Evolutionary conservation across 495 filamentous ascomycete genomes (phyloP).

Genomic region (Chaetomidium leptoderma): DNA sequence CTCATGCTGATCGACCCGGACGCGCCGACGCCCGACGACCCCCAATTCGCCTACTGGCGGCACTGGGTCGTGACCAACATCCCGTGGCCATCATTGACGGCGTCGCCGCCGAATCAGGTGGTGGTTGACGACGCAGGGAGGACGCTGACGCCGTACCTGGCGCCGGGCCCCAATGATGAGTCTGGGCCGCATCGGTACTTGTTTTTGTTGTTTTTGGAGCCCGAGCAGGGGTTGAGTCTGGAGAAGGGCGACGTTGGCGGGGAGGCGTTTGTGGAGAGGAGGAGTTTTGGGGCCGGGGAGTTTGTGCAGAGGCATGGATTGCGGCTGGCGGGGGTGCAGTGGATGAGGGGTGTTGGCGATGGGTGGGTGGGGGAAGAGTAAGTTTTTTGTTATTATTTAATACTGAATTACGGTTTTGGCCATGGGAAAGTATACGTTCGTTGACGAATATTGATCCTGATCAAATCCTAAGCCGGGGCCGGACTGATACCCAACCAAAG

Average conservation of each 20-base stretch:
- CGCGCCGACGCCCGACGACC: conserved; percentile 11
- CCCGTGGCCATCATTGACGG: neutral
- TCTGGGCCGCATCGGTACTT: conserved; percentile 4
- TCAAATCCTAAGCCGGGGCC: no score
- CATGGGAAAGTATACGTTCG: no score
- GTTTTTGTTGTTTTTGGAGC: conserved; percentile 5
- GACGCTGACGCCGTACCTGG: conserved; percentile 4
- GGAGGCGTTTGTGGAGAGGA: conserved; percentile 7
- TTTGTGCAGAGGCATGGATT: conserved; percentile 2
- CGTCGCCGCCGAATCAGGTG: neutral
- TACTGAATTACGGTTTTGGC: no score
- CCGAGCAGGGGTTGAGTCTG: neutral
- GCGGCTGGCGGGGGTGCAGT: conserved; percentile 7
- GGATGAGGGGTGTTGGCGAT: conserved; percentile 8
- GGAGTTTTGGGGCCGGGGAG: conserved; percentile 1
- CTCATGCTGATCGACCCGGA: conserved; percentile 8
- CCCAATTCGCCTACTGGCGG: conserved; percentile 9
- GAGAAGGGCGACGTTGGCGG: conserved; percentile 1
- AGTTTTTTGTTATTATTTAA: neutral
- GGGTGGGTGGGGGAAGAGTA: conserved; percentile 3
- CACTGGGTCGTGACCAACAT: conserved; percentile 5
- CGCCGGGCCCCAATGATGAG: conserved; percentile 9
- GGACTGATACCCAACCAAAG: no score
- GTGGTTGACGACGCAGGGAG: neutral
- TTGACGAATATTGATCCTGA: no score